Percentiles rank a stretch among this genome's conserved stretches.
Evolutionary conservation across 495 filamentous ascomycete species (phyloP).

Genomic region (Venustampulla echinocandica): DNA sequence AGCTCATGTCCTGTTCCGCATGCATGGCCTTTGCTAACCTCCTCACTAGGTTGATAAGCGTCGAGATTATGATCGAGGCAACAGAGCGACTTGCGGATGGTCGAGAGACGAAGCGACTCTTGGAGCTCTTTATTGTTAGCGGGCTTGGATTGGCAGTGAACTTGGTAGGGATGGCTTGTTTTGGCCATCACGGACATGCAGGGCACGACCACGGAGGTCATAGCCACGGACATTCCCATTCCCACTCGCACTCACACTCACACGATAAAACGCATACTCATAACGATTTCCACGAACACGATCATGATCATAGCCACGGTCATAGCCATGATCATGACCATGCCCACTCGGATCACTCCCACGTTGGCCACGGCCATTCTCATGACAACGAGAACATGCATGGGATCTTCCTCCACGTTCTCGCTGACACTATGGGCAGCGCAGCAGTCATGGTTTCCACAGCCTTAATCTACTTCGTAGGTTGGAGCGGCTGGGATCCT

Average conservation of each 20-base stretch:
- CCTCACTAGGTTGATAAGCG: slow-evolving; percentile 70
- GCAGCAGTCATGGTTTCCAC: slow-evolving; percentile 93
- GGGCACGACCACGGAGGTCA: slow-evolving; percentile 52
- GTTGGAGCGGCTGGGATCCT: slow-evolving; percentile 94
- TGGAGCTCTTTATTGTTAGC: slow-evolving; percentile 83
- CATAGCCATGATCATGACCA: slow-evolving; percentile 8
- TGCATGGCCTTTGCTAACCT: neutral
- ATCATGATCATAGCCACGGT: slow-evolving; percentile 22
- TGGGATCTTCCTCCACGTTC: slow-evolving; percentile 94
- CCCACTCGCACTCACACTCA: slow-evolving; percentile 5
- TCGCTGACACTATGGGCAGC: slow-evolving; percentile 91
- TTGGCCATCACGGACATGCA: slow-evolving; percentile 58
- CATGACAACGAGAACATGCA: slow-evolving; percentile 98
- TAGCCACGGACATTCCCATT: slow-evolving; percentile 28
- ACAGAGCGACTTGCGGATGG: slow-evolving; percentile 77
- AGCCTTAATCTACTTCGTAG: slow-evolving; percentile 70
- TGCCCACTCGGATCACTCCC: slow-evolving; percentile 19
- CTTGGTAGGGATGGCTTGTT: slow-evolving; percentile 81
- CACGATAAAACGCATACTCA: slow-evolving; percentile 17
- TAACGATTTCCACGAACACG: slow-evolving; percentile 19
- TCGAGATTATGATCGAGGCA: slow-evolving; percentile 95
- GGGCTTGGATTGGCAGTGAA: slow-evolving; percentile 80
- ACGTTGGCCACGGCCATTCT: slow-evolving; percentile 33
- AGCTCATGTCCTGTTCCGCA: slow-evolving; percentile 15
- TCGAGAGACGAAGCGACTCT: slow-evolving; percentile 69